Base-by-base conservation (phyloP, 2,329 filamentous ascomycete genomes). In the Aspergillus sergii region DNA sequence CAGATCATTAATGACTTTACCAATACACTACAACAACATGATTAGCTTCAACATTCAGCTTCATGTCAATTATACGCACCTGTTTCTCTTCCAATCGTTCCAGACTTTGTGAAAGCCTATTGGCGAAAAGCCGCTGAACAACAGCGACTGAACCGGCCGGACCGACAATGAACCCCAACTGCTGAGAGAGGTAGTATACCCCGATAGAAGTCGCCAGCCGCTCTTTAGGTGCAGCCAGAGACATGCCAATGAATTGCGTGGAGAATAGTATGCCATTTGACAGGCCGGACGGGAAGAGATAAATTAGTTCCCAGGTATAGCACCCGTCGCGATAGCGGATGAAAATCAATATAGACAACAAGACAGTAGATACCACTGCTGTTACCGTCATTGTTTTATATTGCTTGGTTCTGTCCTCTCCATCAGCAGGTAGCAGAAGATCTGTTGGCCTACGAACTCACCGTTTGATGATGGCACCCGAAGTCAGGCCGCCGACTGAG, bases 91-190 rank as follows among this genome's bases (percentile, higher is more conserved):
- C 12, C 3, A 54, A 21, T 1, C 28, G 48, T 5, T 54, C 58
- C 23, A 68, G 30, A 3, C 62, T 45, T 21, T 28, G 16, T 16
- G 21, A 53, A 16, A 61, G 53, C 39, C 57, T 51, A 23, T 19
- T 46, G 12, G 59, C 53, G 32, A 69, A 69, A 2, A 61, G n/a
- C 23, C 39, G 46, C 30, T 61, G 66, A 14, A 68, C 57, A 7
- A 69, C 7, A 12, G 68, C 65, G 11, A 58, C 53, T 10, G 57
- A 61, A 16, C 43, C 50, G 7, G 63, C 60, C 14, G 60, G 59
- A 26, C 68, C 66, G n/a, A 70, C 23, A 23, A 70, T 62, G 14
- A 61, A 59, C 12, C 68, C 67, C 11, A 70, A 36, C 56, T 70
- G 68, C 58, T 69, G 67, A 28, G 58, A 56, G 14, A 70, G 58